Base-by-base conservation (phyloP, 805 yeast genomes). In the Barnettozyma salicaria region DNA sequence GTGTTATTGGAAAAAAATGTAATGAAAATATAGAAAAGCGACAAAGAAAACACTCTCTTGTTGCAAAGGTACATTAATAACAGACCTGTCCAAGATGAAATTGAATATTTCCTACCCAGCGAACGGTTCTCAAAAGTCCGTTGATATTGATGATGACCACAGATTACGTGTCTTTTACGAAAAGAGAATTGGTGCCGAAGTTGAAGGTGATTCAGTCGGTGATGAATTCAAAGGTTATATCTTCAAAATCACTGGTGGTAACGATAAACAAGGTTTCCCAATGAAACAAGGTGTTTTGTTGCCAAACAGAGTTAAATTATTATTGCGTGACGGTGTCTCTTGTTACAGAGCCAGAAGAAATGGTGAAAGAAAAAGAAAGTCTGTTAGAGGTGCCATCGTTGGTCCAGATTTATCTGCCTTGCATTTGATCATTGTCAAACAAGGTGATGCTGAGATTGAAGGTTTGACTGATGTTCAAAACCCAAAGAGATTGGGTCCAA, bases 191-290 rank as follows among this genome's bases (percentile, higher is more conserved):
- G 98, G 98, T 65, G 97, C 88, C 76, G 98, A 92, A 76, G 95
- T 92, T 66, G 96, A 88, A 67, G 98, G 97, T 73, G 98, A 92
- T 72, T 71, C 87, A 53, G 84, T 92, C 61, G 95, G 95, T 65
- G 97, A 92, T 64, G 98, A 94, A 76, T 53, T 90, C 90, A 90
- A 88, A 74, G 98, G 98, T 65, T 92, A 92, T 88, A 71, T 87
- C 67, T 89, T 92, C 85, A 94, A 83, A 79, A 89, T 92, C 71
- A 74, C 97, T 61, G 98, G 98, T 68, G 98, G 98, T 82, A 92
- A 92, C 84, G 98, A 92, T 78, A 92, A 92, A 78, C 98, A 92
- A 79, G 98, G 98, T 78, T 92, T 92, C 96, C 97, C 98, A 76
- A 92, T 94, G 98, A 92, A 89, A 76, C 98, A 94, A 76, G 98